Conservation (phyloP, 495 filamentous ascomycete species). For the Aspergillus campestris region DNA sequence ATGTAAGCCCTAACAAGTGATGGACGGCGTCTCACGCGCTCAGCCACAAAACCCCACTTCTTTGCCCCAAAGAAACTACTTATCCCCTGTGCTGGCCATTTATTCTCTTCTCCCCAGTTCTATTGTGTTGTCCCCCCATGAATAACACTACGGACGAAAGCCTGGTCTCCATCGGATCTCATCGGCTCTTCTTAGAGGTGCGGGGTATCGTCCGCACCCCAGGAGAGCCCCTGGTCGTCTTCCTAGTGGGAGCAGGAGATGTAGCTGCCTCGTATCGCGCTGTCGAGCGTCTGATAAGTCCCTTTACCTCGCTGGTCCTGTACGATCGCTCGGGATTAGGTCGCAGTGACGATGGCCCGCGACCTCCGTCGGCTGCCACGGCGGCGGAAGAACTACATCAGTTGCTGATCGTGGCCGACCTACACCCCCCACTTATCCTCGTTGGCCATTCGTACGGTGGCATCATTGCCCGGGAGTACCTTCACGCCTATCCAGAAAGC, state of each 20-base stretch:
- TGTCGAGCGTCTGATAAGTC: conserved; percentile 22
- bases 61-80: too few species aligned
- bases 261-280: conserved; percentile 35
- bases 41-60: too few species aligned
- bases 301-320: conserved; percentile 24
- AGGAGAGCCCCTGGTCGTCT: conserved; percentile 29
- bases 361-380: conserved; percentile 8
- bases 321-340: conserved; percentile 39
- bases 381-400: conserved; percentile 26
- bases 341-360: conserved; percentile 20
- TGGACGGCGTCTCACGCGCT: too few species aligned
- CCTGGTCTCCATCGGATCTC: conserved; percentile 24
- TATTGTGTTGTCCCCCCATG: too few species aligned
- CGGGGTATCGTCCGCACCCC: conserved; percentile 14
- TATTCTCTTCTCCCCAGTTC: too few species aligned
- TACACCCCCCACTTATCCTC: conserved; percentile 31
- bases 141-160: too few species aligned
- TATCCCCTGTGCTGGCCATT: too few species aligned
- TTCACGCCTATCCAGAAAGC: conserved; percentile 23
- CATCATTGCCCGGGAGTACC: conserved; percentile 39
- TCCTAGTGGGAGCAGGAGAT: conserved; percentile 39
- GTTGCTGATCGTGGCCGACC: conserved; percentile 14
- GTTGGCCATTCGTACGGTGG: conserved; percentile 47
- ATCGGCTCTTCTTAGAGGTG: conserved; percentile 24
- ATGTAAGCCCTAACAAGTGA: too few species aligned